Evolutionary conservation across 495 filamentous ascomycete species (phyloP), one percentile per base, ranked within the genome.

Genomic region (Neurospora sp.): DNA sequence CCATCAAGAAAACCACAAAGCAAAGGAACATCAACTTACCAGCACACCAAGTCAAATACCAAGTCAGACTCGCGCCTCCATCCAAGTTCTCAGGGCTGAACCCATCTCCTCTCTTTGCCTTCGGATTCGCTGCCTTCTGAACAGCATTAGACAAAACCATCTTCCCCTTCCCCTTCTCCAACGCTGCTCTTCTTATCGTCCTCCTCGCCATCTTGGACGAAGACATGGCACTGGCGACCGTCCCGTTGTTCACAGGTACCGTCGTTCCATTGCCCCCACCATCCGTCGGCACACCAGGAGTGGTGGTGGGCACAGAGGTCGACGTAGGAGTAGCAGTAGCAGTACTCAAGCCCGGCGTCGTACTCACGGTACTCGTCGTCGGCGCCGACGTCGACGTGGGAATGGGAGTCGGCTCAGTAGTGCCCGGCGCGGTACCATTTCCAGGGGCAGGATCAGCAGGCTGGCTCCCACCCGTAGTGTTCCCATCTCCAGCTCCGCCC

Each of bases 1-100:
- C 54, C 27, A 35, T 66, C 14, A 66, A 7, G 6, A 66, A 14
- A 66, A 66, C 2, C 27, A 35, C 6, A 35, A 16, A 3, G 6
- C 5, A 23, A 59, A 12, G 6, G 37, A 37, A 8, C 14, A 38
- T 7, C n/a, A 42, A 83, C 85, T 80, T 71, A 85, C 84, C 85
- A 70, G 93, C 95, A 73, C 90, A 85, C 82, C 89, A 93, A 18
- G 92, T 92, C 79, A 98, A 79, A 86, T 95, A 97, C 94, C 94
- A 98, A 46, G 93, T 94, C 78, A 90, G 84, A 77, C 90, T 92
- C 7, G 93, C 93, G 11, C 96, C 96, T 0, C 93, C 93, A 80
- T 97, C 96, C 72, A 66, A 7, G 6, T 66, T 66, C 7, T 66
- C 54, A 8, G 27, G 0, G 12, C 27, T 35, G 14, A 66, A 35